These are phyloP conservation scores for Colletotrichum trifolii DNA, from an alignment of 2,329 filamentous ascomycete genomes.

Conservation along the genomic window DNA sequence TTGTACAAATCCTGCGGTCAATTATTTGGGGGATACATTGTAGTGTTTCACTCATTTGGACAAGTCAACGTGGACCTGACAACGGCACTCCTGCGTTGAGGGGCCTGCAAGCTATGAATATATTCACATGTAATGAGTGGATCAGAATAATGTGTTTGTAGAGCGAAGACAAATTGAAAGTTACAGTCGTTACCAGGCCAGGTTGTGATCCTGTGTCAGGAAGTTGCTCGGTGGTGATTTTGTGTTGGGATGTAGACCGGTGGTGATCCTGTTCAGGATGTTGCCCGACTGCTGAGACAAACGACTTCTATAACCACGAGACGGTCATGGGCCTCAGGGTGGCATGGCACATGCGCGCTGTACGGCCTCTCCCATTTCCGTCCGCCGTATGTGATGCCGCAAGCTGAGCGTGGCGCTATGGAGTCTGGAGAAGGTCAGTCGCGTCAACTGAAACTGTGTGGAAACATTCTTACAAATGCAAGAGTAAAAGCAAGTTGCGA, in stretches of 20 bases:
- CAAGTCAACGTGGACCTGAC: slow-evolving; percentile 22
- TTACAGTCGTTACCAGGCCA: slow-evolving; percentile 32
- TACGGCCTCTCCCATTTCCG: too few species aligned
- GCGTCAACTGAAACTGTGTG: not conserved
- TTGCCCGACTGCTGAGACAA: too few species aligned
- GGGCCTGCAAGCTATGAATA: slow-evolving; percentile 24
- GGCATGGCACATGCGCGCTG: too few species aligned
- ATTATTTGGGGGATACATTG: slow-evolving; percentile 14
- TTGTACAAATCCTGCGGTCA: slow-evolving; percentile 28
- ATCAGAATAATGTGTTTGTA: slow-evolving; percentile 31
- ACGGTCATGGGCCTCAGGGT: too few species aligned
- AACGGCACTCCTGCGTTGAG: slow-evolving; percentile 20
- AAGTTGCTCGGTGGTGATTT: not conserved
- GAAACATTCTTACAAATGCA: not conserved
- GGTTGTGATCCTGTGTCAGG: not conserved
- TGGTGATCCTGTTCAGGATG: too few species aligned
- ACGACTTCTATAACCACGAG: too few species aligned
- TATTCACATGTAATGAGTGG: slow-evolving; percentile 34
- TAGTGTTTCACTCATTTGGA: slow-evolving; percentile 34
- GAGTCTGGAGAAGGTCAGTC: too few species aligned
- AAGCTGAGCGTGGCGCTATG: too few species aligned
- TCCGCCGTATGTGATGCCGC: too few species aligned
- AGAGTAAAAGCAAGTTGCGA: not conserved
- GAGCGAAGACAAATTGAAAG: slow-evolving; percentile 30
- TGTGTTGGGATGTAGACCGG: too few species aligned